These are phyloP conservation scores for Phymatotrichopsis omnivora DNA, from an alignment of 2,329 filamentous ascomycete species.

Conservation along the genomic window DNA sequence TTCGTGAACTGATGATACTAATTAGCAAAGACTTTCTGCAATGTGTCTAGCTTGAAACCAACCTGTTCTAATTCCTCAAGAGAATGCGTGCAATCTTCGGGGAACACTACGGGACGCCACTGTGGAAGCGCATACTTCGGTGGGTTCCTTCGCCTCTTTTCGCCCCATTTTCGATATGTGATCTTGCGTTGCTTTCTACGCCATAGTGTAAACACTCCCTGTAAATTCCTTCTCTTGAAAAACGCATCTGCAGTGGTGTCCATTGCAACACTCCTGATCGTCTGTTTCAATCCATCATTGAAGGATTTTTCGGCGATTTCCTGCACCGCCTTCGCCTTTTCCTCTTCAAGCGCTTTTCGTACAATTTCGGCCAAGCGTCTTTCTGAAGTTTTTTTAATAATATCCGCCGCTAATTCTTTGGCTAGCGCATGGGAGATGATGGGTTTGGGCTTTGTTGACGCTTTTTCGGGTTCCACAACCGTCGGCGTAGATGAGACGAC, in stretches of 20 bases:
- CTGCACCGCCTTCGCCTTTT: slow-evolving; percentile 3
- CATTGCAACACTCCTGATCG: slow-evolving; percentile 14
- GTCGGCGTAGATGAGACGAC: no score
- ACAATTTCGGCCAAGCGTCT: no score
- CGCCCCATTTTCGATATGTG: slow-evolving; percentile 10
- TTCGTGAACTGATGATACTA: slow-evolving; percentile 5
- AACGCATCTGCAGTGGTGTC: slow-evolving; percentile 17
- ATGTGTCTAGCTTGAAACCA: no score
- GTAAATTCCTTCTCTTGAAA: slow-evolving; percentile 11
- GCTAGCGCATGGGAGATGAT: slow-evolving; percentile 13
- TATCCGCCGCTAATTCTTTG: slow-evolving; percentile 14
- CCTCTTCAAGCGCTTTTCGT: slow-evolving; percentile 12
- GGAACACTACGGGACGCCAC: slow-evolving; percentile 22
- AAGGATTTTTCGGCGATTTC: slow-evolving; percentile 12
- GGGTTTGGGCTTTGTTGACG: slow-evolving; percentile 12
- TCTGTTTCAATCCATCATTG: slow-evolving; percentile 9
- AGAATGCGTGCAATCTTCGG: no score
- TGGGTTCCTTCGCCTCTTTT: slow-evolving; percentile 17
- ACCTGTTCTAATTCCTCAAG: no score
- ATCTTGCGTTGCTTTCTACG: slow-evolving; percentile 14
- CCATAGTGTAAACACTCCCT: slow-evolving; percentile 15
- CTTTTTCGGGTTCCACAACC: no score
- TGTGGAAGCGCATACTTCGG: slow-evolving; percentile 10
- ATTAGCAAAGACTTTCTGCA: neutral
- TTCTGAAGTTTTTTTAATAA: slow-evolving; percentile 11